These are phyloP conservation scores for Cladosporium halotolerans DNA, from an alignment of 2,329 filamentous ascomycete species.

Conservation along the genomic window DNA sequence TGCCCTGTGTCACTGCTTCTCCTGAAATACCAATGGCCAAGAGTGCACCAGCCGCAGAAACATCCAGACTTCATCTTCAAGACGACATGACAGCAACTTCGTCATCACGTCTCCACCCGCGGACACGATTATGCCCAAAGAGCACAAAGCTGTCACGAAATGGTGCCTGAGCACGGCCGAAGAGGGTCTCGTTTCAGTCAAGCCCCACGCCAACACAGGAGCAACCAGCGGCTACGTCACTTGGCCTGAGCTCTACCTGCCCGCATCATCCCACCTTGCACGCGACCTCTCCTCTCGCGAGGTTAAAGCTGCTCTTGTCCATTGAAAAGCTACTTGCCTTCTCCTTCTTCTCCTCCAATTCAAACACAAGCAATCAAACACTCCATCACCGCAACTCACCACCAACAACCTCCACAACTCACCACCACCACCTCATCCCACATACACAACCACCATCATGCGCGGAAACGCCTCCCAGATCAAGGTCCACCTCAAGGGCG, in stretches of 20 bases:
- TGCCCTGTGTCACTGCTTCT: too few species aligned
- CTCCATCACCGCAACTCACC: not conserved
- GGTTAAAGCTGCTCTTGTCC: constrained; percentile 9
- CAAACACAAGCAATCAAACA: constrained; percentile 4
- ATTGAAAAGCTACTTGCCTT: constrained; percentile 3
- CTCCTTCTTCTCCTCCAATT: not conserved
- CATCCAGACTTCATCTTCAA: not conserved
- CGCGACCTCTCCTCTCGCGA: constrained; percentile 3
- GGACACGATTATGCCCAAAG: not conserved
- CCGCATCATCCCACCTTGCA: constrained; percentile 11
- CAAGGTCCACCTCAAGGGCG: constrained; percentile 84
- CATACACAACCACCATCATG: constrained; percentile 18
- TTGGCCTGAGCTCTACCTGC: constrained; percentile 6
- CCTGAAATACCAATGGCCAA: too few species aligned
- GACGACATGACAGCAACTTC: not conserved
- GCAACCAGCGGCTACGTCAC: not conserved
- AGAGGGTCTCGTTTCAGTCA: not conserved
- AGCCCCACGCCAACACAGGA: not conserved
- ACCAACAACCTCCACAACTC: constrained; percentile 18
- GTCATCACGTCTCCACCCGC: constrained; percentile 6
- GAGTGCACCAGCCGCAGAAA: not conserved
- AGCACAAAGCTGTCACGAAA: not conserved
- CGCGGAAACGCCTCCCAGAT: constrained; percentile 63
- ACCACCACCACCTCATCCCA: constrained; percentile 34
- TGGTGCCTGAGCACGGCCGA: constrained; percentile 3